Conservation (phyloP, 2,329 filamentous ascomycete genomes). For the Thelonectria olida region DNA sequence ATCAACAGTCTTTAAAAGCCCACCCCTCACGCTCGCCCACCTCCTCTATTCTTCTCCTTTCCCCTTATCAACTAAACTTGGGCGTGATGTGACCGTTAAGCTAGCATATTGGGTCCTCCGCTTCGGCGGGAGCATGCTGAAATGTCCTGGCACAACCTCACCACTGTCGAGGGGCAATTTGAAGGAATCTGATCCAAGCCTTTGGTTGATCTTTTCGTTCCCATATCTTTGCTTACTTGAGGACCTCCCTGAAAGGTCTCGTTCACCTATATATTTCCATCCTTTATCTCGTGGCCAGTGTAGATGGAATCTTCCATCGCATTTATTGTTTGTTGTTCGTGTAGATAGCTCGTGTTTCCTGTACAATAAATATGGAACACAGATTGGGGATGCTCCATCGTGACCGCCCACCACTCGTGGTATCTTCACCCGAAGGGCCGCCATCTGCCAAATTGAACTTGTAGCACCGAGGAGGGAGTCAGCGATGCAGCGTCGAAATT, state of each 20-base stretch:
- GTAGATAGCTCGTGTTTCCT: not conserved
- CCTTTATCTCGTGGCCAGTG: not conserved
- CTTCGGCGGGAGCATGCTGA: constrained; percentile 68
- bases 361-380: no score
- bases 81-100: constrained; percentile 75
- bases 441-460: no score
- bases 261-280: not conserved
- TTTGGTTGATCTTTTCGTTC: constrained; percentile 48
- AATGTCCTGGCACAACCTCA: constrained; percentile 70
- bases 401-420: no score
- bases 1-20: not conserved
- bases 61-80: constrained; percentile 79
- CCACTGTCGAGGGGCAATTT: constrained; percentile 72
- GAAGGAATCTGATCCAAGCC: constrained; percentile 69
- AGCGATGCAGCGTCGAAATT: no score
- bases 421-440: no score
- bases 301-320: not conserved
- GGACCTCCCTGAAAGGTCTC: no score
- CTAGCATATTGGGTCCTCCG: constrained; percentile 64
- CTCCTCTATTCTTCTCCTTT: constrained; percentile 54
- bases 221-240: not conserved
- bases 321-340: not conserved
- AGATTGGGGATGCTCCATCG: no score
- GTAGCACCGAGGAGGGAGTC: no score
- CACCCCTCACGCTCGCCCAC: constrained; percentile 25